These are phyloP conservation scores for Heritiera fomes DNA, from an alignment of 345 rosid genomes.

Conservation along the genomic window DNA sequence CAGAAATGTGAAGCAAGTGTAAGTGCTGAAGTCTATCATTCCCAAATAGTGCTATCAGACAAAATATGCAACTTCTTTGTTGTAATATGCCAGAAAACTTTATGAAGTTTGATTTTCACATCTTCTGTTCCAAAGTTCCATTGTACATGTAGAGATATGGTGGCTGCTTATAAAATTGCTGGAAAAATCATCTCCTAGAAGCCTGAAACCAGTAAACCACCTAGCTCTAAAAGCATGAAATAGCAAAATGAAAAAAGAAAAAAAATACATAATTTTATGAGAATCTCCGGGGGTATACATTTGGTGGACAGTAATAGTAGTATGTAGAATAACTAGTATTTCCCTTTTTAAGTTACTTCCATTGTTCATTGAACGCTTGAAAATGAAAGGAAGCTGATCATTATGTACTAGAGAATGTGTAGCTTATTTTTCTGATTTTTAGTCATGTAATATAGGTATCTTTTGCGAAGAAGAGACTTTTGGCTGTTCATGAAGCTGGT, in stretches of 20 bases:
- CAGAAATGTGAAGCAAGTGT: constrained; percentile 88
- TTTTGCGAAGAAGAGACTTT: constrained; percentile 76
- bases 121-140: neutral
- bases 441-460: constrained; percentile 58
- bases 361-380: neutral
- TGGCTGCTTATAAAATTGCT: neutral
- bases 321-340: constrained; percentile 1
- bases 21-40: constrained; percentile 31
- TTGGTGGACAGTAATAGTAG: neutral
- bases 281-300: neutral
- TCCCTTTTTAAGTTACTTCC: neutral
- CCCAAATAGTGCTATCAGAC: neutral
- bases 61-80: neutral
- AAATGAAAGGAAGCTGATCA: neutral
- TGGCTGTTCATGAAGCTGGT: constrained; percentile 98
- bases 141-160: neutral
- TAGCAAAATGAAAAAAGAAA: neutral
- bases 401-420: neutral
- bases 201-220: neutral
- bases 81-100: constrained; percentile 2
- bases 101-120: constrained; percentile 6
- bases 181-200: neutral
- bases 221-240: neutral
- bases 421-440: constrained; percentile 19
- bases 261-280: neutral